Conservation (phyloP, 768 basidiomycete species). For the Boletus rubescentipes region DNA sequence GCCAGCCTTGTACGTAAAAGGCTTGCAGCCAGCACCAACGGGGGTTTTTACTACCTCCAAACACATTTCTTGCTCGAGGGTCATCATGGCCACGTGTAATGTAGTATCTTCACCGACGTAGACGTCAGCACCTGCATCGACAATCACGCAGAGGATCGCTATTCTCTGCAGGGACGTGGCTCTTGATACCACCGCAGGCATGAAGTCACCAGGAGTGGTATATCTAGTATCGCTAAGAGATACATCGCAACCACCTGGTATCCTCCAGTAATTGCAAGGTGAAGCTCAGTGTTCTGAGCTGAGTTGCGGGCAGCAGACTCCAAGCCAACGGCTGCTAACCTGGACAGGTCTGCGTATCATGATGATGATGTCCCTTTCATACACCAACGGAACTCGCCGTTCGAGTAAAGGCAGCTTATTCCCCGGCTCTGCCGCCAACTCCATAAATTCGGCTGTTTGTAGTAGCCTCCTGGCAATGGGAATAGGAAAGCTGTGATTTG, state of each 20-base stretch:
- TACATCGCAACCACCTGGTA: background rate
- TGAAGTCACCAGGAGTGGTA: background rate
- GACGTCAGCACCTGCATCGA: background rate
- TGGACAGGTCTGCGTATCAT: slow-evolving; percentile 10
- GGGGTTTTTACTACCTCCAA: background rate
- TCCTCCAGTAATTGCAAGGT: slow-evolving; percentile 1
- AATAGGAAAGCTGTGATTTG: background rate
- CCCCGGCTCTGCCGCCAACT: slow-evolving; percentile 5
- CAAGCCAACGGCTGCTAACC: no score
- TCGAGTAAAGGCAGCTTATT: slow-evolving; percentile 1
- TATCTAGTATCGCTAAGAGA: background rate
- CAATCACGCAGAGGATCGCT: background rate
- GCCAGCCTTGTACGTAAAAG: background rate
- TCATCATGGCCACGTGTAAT: background rate
- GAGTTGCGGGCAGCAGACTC: background rate
- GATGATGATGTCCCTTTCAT: slow-evolving; percentile 3
- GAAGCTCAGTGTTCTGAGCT: background rate
- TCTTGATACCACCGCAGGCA: background rate
- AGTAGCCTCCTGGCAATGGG: slow-evolving; percentile 5
- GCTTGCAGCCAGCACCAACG: slow-evolving; percentile 8
- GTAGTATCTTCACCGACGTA: background rate
- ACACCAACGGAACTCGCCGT: background rate
- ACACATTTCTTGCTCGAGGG: background rate
- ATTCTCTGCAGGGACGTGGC: background rate
- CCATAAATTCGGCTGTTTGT: slow-evolving; percentile 4